phyloP scores from a whole-genome alignment of 2,329 filamentous ascomycete species.

The Cadophora gregata region DNA sequence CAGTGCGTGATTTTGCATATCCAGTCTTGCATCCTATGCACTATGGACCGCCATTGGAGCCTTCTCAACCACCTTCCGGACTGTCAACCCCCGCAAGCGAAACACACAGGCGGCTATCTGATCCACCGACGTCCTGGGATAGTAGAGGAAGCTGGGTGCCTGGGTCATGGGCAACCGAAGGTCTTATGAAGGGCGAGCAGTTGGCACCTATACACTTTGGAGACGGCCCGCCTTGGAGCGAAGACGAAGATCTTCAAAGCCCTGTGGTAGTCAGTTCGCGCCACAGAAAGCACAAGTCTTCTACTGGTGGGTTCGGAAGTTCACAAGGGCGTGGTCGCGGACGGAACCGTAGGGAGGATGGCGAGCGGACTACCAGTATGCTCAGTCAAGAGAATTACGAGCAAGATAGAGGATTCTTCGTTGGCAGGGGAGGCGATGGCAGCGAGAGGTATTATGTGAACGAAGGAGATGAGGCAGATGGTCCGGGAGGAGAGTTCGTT shows the following conservation, averaged over 20 bases:
- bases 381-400: slow-evolving; percentile 59
- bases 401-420: slow-evolving; percentile 69
- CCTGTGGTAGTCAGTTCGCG: slow-evolving; percentile 83
- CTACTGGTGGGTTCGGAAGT: slow-evolving; percentile 54
- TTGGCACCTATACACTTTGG: slow-evolving; percentile 83
- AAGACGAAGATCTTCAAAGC: slow-evolving; percentile 93
- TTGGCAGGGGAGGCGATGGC: slow-evolving; percentile 71
- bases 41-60: slow-evolving; percentile 86
- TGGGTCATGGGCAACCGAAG: slow-evolving; percentile 48
- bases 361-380: slow-evolving; percentile 49
- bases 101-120: slow-evolving; percentile 76
- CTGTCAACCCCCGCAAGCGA: slow-evolving; percentile 87
- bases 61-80: slow-evolving; percentile 72
- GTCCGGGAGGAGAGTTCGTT: slow-evolving; percentile 79
- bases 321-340: slow-evolving; percentile 50
- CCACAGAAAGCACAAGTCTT: slow-evolving; percentile 85
- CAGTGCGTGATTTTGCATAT: slow-evolving; percentile 96
- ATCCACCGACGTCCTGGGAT: slow-evolving; percentile 80
- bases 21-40: slow-evolving; percentile 82
- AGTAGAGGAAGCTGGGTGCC: slow-evolving; percentile 64
- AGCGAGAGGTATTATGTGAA: slow-evolving; percentile 78
- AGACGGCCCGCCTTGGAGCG: slow-evolving; percentile 90
- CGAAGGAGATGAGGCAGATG: slow-evolving; percentile 72
- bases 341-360: slow-evolving; percentile 52
- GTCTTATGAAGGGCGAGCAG: slow-evolving; percentile 69